These are phyloP conservation scores for Beauveria brongniartii DNA, from an alignment of 2,329 filamentous ascomycete genomes.

Conservation along the genomic window DNA sequence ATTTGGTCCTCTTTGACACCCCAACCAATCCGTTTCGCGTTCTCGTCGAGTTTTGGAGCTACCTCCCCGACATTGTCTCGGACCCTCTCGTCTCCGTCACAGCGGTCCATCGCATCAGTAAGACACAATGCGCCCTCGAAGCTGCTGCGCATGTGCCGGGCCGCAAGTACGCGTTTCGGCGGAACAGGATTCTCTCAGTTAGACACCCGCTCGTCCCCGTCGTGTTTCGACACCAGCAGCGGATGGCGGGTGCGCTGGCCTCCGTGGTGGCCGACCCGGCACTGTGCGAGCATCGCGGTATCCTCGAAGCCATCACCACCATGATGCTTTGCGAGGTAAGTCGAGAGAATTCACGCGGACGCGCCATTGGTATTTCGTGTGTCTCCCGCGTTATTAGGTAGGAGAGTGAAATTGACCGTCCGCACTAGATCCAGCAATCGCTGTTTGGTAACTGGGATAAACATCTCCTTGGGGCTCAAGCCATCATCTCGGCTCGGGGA, in stretches of 20 bases:
- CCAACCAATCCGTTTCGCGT: constrained; percentile 8
- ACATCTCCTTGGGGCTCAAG: constrained; percentile 11
- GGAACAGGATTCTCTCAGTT: constrained; percentile 4
- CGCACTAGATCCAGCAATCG: constrained; percentile 12
- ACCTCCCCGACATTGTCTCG: constrained; percentile 10
- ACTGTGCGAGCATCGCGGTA: not conserved
- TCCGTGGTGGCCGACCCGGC: constrained; percentile 5
- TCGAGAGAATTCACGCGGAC: no score
- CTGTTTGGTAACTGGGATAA: constrained; percentile 13
- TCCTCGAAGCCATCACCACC: constrained; percentile 4
- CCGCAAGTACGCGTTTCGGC: not conserved
- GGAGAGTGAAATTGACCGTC: not conserved
- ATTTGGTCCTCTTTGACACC: constrained; percentile 14
- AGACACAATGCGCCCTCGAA: not conserved
- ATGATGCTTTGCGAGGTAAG: constrained; percentile 10
- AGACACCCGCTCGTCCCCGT: constrained; percentile 5
- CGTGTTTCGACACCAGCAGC: constrained; percentile 11
- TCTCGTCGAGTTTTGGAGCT: constrained; percentile 7
- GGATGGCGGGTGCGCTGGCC: constrained; percentile 5
- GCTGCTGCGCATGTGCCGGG: not conserved
- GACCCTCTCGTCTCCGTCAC: constrained; percentile 9
- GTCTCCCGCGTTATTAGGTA: no score
- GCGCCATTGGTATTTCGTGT: no score
- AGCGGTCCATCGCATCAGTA: constrained; percentile 11
- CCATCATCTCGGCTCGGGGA: constrained; percentile 12